phyloP scores from a whole-genome alignment of 345 rosid species.

The Kernera saxatilis region DNA sequence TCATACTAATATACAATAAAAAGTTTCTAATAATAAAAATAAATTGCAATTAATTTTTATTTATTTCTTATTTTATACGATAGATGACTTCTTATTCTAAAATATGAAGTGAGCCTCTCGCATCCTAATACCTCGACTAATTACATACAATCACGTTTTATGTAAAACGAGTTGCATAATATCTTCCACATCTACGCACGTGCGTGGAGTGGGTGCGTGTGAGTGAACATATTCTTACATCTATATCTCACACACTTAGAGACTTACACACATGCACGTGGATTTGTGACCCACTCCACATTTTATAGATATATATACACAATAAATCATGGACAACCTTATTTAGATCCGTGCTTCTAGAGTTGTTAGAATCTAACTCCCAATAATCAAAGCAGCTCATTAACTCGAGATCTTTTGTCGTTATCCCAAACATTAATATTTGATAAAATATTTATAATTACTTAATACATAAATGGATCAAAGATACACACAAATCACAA shows the following conservation, averaged over 20 bases:
- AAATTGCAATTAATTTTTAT: not conserved
- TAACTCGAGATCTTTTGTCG: slow-evolving; percentile 7
- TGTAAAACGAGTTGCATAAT: not conserved
- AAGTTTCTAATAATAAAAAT: not conserved
- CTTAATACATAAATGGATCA: not conserved
- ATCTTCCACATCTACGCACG: not conserved
- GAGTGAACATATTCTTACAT: not conserved
- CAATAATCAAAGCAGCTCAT: not conserved
- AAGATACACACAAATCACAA: not conserved
- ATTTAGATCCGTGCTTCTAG: slow-evolving; percentile 13
- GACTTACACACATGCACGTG: slow-evolving; percentile 5
- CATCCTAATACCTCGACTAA: not conserved
- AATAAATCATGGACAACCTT: not conserved
- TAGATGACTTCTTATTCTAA: not conserved
- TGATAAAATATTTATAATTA: not conserved
- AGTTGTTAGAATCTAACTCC: not conserved
- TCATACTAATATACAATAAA: not conserved
- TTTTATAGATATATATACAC: not conserved
- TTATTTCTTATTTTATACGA: no score
- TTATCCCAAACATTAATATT: not conserved
- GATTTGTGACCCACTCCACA: slow-evolving; percentile 15
- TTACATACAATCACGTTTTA: not conserved
- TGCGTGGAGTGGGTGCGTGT: not conserved
- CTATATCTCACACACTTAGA: not conserved
- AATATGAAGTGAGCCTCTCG: not conserved